Base-by-base conservation (phyloP, 2,329 filamentous ascomycete genomes). In the Microsporum ferrugineum region DNA sequence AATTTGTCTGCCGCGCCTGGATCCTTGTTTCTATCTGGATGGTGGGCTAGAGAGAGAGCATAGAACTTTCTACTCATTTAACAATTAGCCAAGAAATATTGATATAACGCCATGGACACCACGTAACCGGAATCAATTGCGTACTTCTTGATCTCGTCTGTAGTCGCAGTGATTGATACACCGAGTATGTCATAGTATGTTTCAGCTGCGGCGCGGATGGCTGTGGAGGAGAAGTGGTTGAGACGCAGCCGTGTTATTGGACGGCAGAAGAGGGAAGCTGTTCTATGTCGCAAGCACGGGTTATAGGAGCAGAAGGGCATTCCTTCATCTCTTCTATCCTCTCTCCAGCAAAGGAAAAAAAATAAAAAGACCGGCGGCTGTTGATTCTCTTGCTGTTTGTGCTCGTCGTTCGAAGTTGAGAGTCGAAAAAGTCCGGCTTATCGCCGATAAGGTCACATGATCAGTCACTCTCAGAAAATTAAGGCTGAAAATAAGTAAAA, bases 11-110 rank as follows among this genome's bases (percentile, higher is more conserved):
- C 80, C 64, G 91, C 88, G 62, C 77, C 71, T 3, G 88, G 87
- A 74, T 96, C 87, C 67, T 82, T 71, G 79, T 97, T 95, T 71
- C 86, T 85, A 80, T 99, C 94, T 0, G 94, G 94, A 75, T 99
- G 94, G 80, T 96, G 87, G 60, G 82, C 78, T 76, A 96, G 95
- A 70, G 91, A 96, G 72, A 97, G 88, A 63, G 82, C 76, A 80
- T 96, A 97, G 82, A 96, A 99, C 72, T 84, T 76, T 67, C 77
- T 79, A 57, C 57, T 33, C 33, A 31, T 14, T 3, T 17, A 17
- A 33, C 45, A 33, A 34, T 33, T 53, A 53, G 5, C 41, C 23
- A 33, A 29, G 5, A 14, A 4, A 29, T 23, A 23, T 51, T 69
- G 7, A 60, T 14, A n/a, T 1, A 36, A 43, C 55, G 49, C 45